phyloP scores from a whole-genome alignment of 1,139 yeast genomes.

The Nadsonia commutata region DNA sequence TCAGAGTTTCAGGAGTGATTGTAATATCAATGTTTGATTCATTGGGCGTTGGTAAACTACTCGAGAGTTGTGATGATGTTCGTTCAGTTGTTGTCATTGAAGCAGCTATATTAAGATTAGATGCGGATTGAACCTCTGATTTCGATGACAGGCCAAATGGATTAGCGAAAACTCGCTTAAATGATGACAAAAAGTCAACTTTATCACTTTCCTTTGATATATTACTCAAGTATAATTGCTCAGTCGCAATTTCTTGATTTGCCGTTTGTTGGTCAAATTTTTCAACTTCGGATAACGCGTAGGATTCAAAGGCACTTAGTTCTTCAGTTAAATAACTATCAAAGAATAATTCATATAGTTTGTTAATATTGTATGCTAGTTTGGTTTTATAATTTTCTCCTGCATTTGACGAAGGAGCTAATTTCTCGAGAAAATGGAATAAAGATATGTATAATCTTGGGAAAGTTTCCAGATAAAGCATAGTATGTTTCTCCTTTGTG shows the following conservation, averaged over 20 bases:
- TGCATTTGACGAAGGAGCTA: slow-evolving; percentile 21
- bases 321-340: slow-evolving; percentile 29
- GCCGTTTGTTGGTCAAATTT: slow-evolving; percentile 23
- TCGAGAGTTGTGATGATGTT: slow-evolving; percentile 5
- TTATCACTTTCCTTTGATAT: slow-evolving; percentile 30
- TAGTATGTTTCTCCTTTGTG: slow-evolving; percentile 24
- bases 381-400: slow-evolving; percentile 21
- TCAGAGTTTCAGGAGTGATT: slow-evolving; percentile 1
- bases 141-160: slow-evolving; percentile 15
- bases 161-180: slow-evolving; percentile 30
- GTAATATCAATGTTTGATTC: slow-evolving; percentile 1
- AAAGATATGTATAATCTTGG: slow-evolving; percentile 14
- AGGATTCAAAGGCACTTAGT: slow-evolving; percentile 21
- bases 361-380: slow-evolving; percentile 29
- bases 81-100: no score
- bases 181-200: slow-evolving; percentile 37
- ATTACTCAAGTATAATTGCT: slow-evolving; percentile 29
- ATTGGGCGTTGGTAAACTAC: slow-evolving; percentile 1
- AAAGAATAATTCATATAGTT: slow-evolving; percentile 32
- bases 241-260: slow-evolving; percentile 26
- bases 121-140: no score
- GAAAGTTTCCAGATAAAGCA: slow-evolving; percentile 17
- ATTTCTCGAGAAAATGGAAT: slow-evolving; percentile 15
- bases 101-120: no score
- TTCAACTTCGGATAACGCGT: slow-evolving; percentile 19